Conservation (phyloP, 2,329 filamentous ascomycete species). For the Helotiales sp. region DNA sequence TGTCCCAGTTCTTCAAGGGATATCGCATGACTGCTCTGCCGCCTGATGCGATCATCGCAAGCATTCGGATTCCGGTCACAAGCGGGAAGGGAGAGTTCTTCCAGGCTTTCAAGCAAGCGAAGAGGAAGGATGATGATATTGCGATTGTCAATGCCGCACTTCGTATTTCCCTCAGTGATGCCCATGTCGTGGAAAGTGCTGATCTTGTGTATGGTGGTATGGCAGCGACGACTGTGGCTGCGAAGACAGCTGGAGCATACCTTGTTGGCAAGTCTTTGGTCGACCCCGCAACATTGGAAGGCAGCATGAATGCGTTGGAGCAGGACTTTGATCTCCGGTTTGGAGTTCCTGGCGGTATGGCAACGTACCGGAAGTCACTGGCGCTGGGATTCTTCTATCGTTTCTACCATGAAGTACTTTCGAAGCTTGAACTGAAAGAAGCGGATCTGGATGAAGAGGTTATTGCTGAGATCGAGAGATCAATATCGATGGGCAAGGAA, state of each 20-base stretch:
- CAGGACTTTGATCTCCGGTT: conserved; percentile 88
- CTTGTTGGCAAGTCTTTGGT: conserved; percentile 80
- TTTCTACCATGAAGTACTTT: conserved; percentile 89
- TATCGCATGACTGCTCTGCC: conserved; percentile 86
- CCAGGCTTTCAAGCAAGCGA: conserved; percentile 92
- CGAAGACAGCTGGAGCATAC: conserved; percentile 76
- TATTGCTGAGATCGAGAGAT: conserved; percentile 82
- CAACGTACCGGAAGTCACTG: conserved; percentile 89
- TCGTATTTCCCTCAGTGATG: conserved; percentile 71
- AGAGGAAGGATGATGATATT: conserved; percentile 97
- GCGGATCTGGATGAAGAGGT: conserved; percentile 71
- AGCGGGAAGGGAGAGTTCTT: conserved; percentile 80
- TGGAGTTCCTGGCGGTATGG: conserved; percentile 95
- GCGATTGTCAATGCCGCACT: conserved; percentile 93
- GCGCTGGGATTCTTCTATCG: conserved; percentile 95
- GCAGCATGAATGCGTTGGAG: conserved; percentile 86
- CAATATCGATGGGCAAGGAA: conserved; percentile 79
- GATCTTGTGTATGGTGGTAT: conserved; percentile 93
- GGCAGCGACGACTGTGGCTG: conserved; percentile 89
- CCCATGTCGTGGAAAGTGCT: conserved; percentile 72
- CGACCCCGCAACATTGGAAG: conserved; percentile 83
- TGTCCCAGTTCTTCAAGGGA: conserved; percentile 89
- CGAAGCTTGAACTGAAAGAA: conserved; percentile 57
- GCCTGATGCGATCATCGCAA: conserved; percentile 81
- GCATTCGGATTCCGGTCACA: conserved; percentile 82